phyloP scores from a whole-genome alignment of 2,329 filamentous ascomycete genomes.

The Trichoderma sp. region DNA sequence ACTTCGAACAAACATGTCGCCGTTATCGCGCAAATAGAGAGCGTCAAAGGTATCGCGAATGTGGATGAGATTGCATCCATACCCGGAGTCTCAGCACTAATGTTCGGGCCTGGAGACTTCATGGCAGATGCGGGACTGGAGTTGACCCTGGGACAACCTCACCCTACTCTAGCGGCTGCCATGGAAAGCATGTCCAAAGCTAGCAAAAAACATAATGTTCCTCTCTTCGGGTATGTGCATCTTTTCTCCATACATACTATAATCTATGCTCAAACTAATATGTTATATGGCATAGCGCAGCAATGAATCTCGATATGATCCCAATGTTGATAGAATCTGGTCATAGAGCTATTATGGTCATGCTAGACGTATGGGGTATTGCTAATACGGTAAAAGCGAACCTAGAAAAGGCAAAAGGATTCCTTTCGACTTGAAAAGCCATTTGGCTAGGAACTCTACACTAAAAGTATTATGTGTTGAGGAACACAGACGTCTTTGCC shows the following conservation, averaged over 20 bases:
- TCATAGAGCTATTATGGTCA: not conserved
- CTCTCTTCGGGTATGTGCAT: not conserved
- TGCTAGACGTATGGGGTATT: conserved; percentile 13
- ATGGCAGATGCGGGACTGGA: not conserved
- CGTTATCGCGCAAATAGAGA: conserved; percentile 5
- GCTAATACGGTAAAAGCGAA: not conserved
- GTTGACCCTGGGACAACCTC: not conserved
- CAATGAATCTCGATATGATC: not conserved
- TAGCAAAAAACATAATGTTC: not conserved
- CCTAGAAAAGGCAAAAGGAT: not conserved
- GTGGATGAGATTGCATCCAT: conserved; percentile 9
- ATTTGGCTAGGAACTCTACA: not conserved
- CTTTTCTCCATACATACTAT: not conserved
- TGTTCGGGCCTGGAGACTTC: conserved; percentile 16
- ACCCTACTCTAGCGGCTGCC: not conserved
- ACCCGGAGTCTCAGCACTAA: conserved; percentile 1
- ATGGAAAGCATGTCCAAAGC: conserved; percentile 7
- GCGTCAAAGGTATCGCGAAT: conserved; percentile 1
- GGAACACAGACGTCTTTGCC: not conserved
- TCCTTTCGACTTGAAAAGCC: not conserved
- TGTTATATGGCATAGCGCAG: not conserved
- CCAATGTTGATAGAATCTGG: conserved; percentile 3
- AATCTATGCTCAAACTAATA: not conserved
- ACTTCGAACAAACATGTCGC: not conserved
- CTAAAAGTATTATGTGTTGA: not conserved